These are phyloP conservation scores for Artemisia tridentata DNA, from an alignment of 129 eudicot species.

Conservation along the genomic window DNA sequence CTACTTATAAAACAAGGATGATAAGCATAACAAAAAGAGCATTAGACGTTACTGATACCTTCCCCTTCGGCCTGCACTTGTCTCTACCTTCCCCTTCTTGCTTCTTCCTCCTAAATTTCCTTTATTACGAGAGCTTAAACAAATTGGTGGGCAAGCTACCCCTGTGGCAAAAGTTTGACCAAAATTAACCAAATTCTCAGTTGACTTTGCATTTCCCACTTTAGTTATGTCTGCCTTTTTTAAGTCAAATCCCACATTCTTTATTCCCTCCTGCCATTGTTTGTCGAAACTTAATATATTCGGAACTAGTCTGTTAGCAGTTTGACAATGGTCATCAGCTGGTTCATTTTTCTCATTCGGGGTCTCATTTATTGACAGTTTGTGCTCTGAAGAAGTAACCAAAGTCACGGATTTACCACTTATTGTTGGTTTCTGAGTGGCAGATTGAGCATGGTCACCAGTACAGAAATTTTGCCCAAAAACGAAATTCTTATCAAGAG, in stretches of 20 bases:
- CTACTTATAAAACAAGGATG: not conserved
- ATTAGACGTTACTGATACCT: too few relatives aligned
- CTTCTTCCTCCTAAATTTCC: too few relatives aligned
- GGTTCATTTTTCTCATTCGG: not conserved
- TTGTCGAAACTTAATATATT: not conserved
- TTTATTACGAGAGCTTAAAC: too few relatives aligned
- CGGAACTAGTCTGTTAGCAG: not conserved
- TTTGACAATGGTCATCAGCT: not conserved
- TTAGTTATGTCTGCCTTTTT: not conserved
- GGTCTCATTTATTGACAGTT: not conserved
- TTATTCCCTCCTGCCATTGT: not conserved
- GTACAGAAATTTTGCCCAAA: too few relatives aligned
- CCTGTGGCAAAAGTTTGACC: not conserved
- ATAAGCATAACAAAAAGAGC: not conserved
- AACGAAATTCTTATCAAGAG: too few relatives aligned
- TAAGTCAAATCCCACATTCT: not conserved
- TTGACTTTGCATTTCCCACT: not conserved
- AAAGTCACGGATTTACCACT: not conserved
- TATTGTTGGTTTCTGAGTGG: not conserved
- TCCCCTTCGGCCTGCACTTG: too few relatives aligned
- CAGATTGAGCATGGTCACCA: too few relatives aligned
- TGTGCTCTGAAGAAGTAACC: slow-evolving; percentile 9
- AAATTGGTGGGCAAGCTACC: not conserved
- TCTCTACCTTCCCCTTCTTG: too few relatives aligned
- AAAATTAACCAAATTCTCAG: not conserved